Percentiles rank a stretch among this genome's conserved stretches.
Evolutionary conservation across 176 grass and related monocot species (phyloP).

Genomic region (Olyra latifolia): DNA sequence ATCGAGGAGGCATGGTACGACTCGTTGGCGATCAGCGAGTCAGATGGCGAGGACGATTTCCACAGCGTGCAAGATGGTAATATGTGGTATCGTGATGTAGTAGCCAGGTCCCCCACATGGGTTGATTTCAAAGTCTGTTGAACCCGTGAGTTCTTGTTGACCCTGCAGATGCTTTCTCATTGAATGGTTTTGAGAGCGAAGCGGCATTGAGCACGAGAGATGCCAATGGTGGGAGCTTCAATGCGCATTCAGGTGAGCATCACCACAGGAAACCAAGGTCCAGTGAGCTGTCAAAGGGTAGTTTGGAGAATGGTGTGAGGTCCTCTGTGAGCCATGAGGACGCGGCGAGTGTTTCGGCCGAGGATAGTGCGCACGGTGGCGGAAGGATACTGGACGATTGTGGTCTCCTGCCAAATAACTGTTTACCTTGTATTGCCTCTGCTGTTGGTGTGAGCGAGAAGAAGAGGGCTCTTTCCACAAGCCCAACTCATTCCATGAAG

Average conservation of each 20-base stretch:
- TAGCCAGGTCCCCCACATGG: not conserved
- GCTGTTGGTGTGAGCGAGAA: conserved; percentile 64
- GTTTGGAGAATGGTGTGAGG: conserved; percentile 46
- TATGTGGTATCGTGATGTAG: not conserved
- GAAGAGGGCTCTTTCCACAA: conserved; percentile 63
- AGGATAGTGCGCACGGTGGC: conserved; percentile 40
- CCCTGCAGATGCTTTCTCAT: conserved; percentile 55
- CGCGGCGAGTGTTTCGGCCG: conserved; percentile 29
- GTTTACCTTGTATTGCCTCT: conserved; percentile 79
- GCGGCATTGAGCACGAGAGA: conserved; percentile 44
- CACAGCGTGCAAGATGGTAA: conserved; percentile 91
- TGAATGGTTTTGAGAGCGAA: conserved; percentile 71
- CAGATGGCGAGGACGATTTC: conserved; percentile 89
- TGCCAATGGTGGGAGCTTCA: conserved; percentile 36
- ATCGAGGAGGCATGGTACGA: conserved; percentile 89
- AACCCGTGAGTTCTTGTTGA: not conserved
- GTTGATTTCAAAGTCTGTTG: not conserved
- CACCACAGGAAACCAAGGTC: conserved; percentile 56
- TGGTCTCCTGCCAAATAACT: conserved; percentile 79
- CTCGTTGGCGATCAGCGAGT: conserved; percentile 60
- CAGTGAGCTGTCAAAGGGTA: conserved; percentile 51
- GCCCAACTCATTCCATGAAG: conserved; percentile 77
- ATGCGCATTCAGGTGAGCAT: conserved; percentile 29
- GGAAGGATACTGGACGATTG: conserved; percentile 75
- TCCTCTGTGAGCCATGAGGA: conserved; percentile 58